Percentiles rank a stretch among this genome's conserved stretches.
Conservation (phyloP, 164 flowering plant species). For the Warburgia ugandensis region DNA sequence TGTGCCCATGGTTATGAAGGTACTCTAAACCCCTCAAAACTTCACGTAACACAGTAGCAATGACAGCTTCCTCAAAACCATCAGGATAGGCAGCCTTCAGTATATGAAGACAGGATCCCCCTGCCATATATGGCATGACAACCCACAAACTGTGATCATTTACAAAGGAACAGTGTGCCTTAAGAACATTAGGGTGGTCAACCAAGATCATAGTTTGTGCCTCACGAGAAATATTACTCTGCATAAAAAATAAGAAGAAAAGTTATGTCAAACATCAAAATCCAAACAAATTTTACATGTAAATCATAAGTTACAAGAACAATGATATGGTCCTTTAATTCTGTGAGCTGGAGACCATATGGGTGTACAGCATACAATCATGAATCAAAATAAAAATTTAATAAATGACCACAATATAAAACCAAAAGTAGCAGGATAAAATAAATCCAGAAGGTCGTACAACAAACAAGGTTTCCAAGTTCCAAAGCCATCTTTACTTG, state of each 20-base stretch:
- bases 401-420: background rate
- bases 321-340: background rate
- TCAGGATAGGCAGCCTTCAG: conserved; percentile 79
- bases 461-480: too few species aligned
- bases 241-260: conserved; percentile 6
- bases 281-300: background rate
- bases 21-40: conserved; percentile 81
- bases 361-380: too few species aligned
- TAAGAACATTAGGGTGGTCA: conserved; percentile 90
- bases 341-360: too few species aligned
- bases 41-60: conserved; percentile 83
- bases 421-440: background rate
- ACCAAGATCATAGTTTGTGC: conserved; percentile 87
- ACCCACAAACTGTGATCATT: conserved; percentile 83
- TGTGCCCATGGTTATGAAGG: conserved; percentile 93
- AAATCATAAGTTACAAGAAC: background rate
- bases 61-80: conserved; percentile 88
- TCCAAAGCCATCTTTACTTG: too few species aligned
- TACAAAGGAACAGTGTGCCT: conserved; percentile 88
- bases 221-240: conserved; percentile 76
- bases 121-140: conserved; percentile 94
- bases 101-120: conserved; percentile 94
- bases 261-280: background rate
- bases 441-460: too few species aligned
- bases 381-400: too few species aligned